phyloP scores from a whole-genome alignment of 495 filamentous ascomycete genomes.

The Penicillium pulvis region DNA sequence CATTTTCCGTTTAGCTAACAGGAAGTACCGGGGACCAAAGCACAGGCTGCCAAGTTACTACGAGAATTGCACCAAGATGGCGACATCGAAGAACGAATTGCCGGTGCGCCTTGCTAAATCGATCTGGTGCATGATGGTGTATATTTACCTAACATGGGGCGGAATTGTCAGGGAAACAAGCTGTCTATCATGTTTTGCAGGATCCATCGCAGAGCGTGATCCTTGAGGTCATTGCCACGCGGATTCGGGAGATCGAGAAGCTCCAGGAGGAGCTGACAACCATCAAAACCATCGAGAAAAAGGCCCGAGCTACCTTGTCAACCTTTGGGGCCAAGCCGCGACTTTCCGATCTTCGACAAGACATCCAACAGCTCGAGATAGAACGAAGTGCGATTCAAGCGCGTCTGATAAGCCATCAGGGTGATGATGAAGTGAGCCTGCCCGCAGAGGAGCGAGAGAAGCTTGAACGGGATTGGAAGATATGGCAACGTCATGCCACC shows the following conservation, averaged over 20 bases:
- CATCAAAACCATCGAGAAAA: constrained; percentile 54
- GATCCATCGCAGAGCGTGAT: constrained; percentile 44
- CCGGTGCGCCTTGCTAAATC: constrained; percentile 41
- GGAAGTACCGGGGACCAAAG: constrained; percentile 34
- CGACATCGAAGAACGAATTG: constrained; percentile 57
- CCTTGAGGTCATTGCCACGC: constrained; percentile 46
- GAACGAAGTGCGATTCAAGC: constrained; percentile 45
- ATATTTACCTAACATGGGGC: background rate
- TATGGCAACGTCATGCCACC: constrained; percentile 51
- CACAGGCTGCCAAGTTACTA: constrained; percentile 59
- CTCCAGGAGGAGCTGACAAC: constrained; percentile 52
- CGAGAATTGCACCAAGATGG: constrained; percentile 64
- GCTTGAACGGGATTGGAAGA: constrained; percentile 51
- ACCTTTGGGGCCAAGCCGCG: constrained; percentile 52
- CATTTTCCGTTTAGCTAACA: background rate
- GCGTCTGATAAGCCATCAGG: constrained; percentile 42
- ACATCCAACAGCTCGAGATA: constrained; percentile 46
- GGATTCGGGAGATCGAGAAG: constrained; percentile 52
- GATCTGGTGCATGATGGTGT: constrained; percentile 1
- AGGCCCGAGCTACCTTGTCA: constrained; percentile 48
- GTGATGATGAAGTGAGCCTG: constrained; percentile 34
- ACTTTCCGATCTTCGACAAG: constrained; percentile 50
- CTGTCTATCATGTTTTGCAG: constrained; percentile 64
- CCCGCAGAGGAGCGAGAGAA: constrained; percentile 47
- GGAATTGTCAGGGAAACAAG: constrained; percentile 55